phyloP scores from a whole-genome alignment of 805 yeast species.

The Citeromyces nyonsensis region DNA sequence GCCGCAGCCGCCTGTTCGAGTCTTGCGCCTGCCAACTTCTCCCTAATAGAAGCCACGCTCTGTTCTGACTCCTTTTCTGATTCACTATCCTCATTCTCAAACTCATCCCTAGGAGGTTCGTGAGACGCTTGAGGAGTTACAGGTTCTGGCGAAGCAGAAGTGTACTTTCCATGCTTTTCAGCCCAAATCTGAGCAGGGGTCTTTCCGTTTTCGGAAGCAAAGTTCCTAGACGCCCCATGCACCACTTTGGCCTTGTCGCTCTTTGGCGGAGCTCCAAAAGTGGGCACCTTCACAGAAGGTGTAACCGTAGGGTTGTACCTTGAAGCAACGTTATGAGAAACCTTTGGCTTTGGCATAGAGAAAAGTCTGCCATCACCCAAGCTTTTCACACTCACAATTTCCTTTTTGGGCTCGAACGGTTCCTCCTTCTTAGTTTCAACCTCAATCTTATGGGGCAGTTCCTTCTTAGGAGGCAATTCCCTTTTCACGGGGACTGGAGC shows the following conservation, averaged over 20 bases:
- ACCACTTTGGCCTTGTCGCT: conserved; percentile 27
- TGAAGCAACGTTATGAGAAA: conserved; percentile 29
- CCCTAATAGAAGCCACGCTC: background rate
- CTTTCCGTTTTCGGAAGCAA: conserved; percentile 60
- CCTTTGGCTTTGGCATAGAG: conserved; percentile 50
- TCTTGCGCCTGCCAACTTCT: background rate
- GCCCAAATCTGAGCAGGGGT: conserved; percentile 97
- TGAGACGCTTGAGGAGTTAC: conserved; percentile 10
- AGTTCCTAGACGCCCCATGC: conserved; percentile 46
- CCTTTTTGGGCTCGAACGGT: conserved; percentile 14
- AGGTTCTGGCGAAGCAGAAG: conserved; percentile 14
- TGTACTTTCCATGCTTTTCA: conserved; percentile 63
- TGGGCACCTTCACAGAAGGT: conserved; percentile 11
- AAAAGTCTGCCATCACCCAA: conserved; percentile 33
- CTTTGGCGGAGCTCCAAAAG: conserved; percentile 20
- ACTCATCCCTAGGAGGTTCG: conserved; percentile 6
- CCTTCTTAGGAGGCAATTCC: conserved; percentile 1
- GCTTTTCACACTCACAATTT: too few relatives aligned
- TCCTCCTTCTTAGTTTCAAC: conserved; percentile 27
- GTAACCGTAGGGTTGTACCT: conserved; percentile 20
- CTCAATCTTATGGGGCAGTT: conserved; percentile 2
- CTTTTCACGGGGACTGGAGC: conserved; percentile 5
- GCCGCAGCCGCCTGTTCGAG: background rate
- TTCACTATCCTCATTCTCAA: conserved; percentile 2
- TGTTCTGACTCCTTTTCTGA: conserved; percentile 3